Conservation (phyloP, 2,329 filamentous ascomycete species). For the Huntiella decipiens region DNA sequence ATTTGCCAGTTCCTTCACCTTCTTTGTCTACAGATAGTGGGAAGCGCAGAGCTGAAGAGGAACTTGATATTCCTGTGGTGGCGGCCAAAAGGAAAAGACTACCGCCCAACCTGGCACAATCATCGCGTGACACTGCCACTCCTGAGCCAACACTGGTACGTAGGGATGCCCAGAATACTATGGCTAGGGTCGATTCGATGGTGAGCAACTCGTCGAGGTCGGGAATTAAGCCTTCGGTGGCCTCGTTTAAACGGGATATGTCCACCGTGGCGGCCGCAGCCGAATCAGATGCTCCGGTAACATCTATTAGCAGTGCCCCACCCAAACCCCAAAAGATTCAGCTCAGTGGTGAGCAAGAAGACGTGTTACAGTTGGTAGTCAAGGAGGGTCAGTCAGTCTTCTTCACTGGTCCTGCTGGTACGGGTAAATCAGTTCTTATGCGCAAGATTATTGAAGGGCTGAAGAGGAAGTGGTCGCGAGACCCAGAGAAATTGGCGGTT, state of each 20-base stretch:
- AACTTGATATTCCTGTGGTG: neutral
- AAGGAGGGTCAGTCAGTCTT: conserved; percentile 76
- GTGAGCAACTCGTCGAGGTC: neutral
- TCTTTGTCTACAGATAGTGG: no score
- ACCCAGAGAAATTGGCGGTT: conserved; percentile 73
- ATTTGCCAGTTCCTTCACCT: no score
- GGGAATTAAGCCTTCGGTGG: neutral
- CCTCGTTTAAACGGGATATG: neutral
- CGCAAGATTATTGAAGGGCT: conserved; percentile 72
- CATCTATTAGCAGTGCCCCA: neutral
- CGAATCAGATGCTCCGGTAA: neutral
- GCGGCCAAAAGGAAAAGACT: conserved; percentile 8
- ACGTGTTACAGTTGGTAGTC: conserved; percentile 67
- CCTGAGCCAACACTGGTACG: neutral
- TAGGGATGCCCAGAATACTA: neutral
- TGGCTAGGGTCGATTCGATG: conserved; percentile 1
- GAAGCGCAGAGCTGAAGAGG: no score
- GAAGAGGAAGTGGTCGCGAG: conserved; percentile 53
- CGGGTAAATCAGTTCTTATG: conserved; percentile 92
- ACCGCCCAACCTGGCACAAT: neutral
- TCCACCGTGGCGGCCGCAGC: neutral
- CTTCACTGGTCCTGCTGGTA: conserved; percentile 92
- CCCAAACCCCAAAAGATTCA: conserved; percentile 25
- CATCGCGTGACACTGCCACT: no score
- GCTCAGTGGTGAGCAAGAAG: conserved; percentile 69